Evolutionary conservation across 768 basidiomycete species (phyloP), one percentile per base, ranked within the genome.

Genomic region (Clitopilus hobsonii): DNA sequence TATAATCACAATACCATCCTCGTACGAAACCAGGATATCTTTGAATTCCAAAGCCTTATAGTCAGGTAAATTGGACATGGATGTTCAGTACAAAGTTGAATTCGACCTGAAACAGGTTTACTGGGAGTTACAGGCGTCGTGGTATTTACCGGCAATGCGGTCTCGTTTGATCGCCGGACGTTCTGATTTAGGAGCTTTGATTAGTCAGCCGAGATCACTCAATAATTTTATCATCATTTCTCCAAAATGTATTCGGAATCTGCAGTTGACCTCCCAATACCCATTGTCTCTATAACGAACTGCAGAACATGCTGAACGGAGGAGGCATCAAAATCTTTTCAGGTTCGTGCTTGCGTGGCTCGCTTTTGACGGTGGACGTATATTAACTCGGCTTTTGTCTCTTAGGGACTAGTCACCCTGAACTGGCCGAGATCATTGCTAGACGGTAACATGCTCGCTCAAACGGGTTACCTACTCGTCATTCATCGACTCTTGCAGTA

Each of bases 361-460:
- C 11, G 26, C 24, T 28, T 38, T 54, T 10, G 25, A 23, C 28
- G 25, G 20, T 45, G 20, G 6, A 41, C 41, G 11, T 30, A 16
- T 5, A 29, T 23, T 56, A 36, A 52, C 48, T 58, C 52, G 55
- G 24, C 51, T 38, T 22, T 48, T 24, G 27, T 18, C 54, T 56
- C 26, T 27, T 58, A 96, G 94, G 94, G 58, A 95, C 93, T 29
- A 94, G 91, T 73, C 96, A 98, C 72, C 93, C 94, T 53, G 91
- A 94, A 72, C 81, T 98, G 61, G 95, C 95, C 29, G 88, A 95
- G 70, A 88, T 92, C 63, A 92, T 98, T 67, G 90, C 94, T 60
- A 81, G 87, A 75, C 86, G 94, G 94, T 95, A 79, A 67, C 69
- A 70, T 65, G 56, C 61, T 65, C 57, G 38, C 57, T 56, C 50